These are phyloP conservation scores for Eremothecium sinecaudum DNA, from an alignment of 1,139 yeast genomes.

Conservation along the genomic window DNA sequence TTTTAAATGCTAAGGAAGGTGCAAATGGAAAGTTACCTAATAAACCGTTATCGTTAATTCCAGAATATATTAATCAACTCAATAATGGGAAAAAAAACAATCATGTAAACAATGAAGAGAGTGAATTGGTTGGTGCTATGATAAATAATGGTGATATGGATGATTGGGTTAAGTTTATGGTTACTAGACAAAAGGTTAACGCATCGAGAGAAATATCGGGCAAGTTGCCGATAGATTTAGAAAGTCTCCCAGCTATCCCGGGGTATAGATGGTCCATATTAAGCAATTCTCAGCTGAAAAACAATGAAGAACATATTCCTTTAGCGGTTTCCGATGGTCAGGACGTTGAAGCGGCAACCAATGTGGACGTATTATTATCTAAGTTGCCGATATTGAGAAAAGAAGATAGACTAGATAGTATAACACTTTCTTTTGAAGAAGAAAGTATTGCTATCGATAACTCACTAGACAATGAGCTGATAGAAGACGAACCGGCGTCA, in stretches of 20 bases:
- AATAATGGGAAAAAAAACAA: constrained; percentile 14
- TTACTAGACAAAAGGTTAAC: constrained; percentile 23
- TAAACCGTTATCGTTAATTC: constrained; percentile 23
- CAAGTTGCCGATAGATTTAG: constrained; percentile 14
- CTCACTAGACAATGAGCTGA: not conserved
- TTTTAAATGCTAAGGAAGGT: constrained; percentile 14
- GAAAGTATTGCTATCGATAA: constrained; percentile 2
- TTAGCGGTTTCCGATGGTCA: constrained; percentile 5
- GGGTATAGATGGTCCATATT: constrained; percentile 24
- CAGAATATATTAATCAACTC: constrained; percentile 29
- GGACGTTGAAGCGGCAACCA: constrained; percentile 5
- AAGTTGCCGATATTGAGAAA: constrained; percentile 22
- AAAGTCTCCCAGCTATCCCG: constrained; percentile 22
- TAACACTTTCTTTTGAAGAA: constrained; percentile 24
- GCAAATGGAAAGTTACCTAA: constrained; percentile 9
- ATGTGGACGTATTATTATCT: constrained; percentile 11
- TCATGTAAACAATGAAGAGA: constrained; percentile 15
- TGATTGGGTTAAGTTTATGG: constrained; percentile 26
- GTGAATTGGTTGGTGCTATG: constrained; percentile 23
- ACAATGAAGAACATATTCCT: constrained; percentile 15
- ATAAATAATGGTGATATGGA: constrained; percentile 27
- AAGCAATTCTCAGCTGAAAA: constrained; percentile 2
- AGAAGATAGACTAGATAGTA: constrained; percentile 22
- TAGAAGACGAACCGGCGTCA: constrained; percentile 5
- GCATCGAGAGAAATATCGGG: constrained; percentile 16